phyloP scores from a whole-genome alignment of 257 asterid species.

The Solanum phureja region DNA sequence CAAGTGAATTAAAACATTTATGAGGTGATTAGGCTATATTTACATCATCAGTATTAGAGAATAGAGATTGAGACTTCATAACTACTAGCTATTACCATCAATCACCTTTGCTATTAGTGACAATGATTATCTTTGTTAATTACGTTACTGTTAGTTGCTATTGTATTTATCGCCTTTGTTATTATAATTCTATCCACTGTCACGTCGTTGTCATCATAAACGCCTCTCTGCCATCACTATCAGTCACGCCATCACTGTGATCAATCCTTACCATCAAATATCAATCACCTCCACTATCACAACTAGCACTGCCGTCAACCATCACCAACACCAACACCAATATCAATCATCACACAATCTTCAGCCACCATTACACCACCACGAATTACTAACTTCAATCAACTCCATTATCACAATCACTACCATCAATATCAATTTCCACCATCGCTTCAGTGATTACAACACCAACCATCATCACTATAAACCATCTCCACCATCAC shows the following conservation, averaged over 20 bases:
- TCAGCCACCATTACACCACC: not conserved
- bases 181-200: not conserved
- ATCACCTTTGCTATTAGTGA: not conserved
- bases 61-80: not conserved
- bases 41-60: not conserved
- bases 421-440: not conserved
- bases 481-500: not conserved
- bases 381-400: not conserved
- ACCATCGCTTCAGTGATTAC: not conserved
- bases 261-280: not conserved
- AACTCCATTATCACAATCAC: not conserved
- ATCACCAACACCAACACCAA: not conserved
- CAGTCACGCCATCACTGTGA: not conserved
- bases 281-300: not conserved
- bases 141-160: rapidly evolving
- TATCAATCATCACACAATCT: not conserved
- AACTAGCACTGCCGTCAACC: not conserved
- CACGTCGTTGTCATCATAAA: too few relatives aligned
- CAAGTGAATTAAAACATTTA: not conserved
- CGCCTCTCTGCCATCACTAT: not conserved
- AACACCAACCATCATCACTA: not conserved
- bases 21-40: not conserved
- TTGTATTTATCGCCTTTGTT: not conserved
- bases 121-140: not conserved
- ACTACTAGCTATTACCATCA: not conserved